Evolutionary conservation across 257 asterid genomes (phyloP).

Genomic region (Ehretia macrophylla): DNA sequence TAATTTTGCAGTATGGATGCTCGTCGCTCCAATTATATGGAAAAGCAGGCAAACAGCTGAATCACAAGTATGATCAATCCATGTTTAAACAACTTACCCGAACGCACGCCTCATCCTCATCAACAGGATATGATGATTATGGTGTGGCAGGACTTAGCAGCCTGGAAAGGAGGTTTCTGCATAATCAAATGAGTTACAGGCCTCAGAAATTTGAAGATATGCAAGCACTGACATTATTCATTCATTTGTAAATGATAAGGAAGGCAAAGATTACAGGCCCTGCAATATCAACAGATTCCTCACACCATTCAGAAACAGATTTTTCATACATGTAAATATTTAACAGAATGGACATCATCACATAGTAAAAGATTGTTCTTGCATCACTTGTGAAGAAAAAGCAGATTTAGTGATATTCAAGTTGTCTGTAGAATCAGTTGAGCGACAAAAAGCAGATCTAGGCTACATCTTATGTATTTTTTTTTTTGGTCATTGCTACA

Average conservation of each 20-base stretch:
- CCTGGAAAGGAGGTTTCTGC: too few species aligned
- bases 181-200: too few species aligned
- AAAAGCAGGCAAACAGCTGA: conserved; percentile 33
- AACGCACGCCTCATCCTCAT: background rate
- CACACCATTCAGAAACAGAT: background rate
- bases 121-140: too few species aligned
- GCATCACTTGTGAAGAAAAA: background rate
- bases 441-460: too few species aligned
- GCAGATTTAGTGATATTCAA: background rate
- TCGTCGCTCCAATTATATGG: conserved; percentile 45
- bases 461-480: too few species aligned
- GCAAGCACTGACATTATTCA: too few species aligned
- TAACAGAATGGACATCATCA: background rate
- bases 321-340: conserved; percentile 5
- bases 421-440: background rate
- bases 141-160: too few species aligned
- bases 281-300: background rate
- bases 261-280: background rate
- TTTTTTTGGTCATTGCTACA: too few species aligned
- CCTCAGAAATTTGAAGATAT: too few species aligned
- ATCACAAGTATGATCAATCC: conserved; percentile 14
- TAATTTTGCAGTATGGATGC: conserved; percentile 42
- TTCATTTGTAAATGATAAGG: background rate
- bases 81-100: background rate
- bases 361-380: background rate